Evolutionary conservation across 2,329 filamentous ascomycete genomes (phyloP).

Genomic region (Trichoderma hamatum): DNA sequence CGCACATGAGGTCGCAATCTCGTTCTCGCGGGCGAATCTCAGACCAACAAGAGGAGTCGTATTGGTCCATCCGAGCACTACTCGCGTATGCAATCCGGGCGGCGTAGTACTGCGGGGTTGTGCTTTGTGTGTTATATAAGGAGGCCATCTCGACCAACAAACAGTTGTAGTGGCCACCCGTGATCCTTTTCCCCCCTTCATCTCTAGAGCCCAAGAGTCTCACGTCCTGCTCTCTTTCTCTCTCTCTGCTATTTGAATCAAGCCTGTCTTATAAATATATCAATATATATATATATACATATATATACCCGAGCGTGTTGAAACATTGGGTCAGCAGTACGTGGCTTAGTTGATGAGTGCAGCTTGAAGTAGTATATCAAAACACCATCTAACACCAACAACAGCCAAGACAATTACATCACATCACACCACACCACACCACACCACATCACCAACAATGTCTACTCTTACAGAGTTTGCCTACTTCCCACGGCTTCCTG

Average conservation of each 20-base stretch:
- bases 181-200: neutral
- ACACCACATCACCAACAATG: neutral
- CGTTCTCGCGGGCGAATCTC: neutral
- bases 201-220: neutral
- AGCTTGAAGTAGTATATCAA: neutral
- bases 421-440: neutral
- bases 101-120: neutral
- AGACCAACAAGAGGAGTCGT: neutral
- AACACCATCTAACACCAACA: neutral
- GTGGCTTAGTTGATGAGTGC: neutral
- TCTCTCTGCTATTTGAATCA: neutral
- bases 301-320: neutral
- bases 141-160: neutral
- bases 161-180: neutral
- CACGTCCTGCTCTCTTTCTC: neutral
- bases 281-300: neutral
- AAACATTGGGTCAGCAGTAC: neutral
- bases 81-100: neutral
- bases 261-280: neutral
- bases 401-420: neutral
- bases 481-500: constrained; percentile 7
- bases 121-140: neutral
- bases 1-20: neutral
- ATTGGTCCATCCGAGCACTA: neutral
- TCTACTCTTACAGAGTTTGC: constrained; percentile 10